These are phyloP conservation scores for Capronia americana DNA, from an alignment of 2,329 filamentous ascomycete genomes.

Conservation along the genomic window DNA sequence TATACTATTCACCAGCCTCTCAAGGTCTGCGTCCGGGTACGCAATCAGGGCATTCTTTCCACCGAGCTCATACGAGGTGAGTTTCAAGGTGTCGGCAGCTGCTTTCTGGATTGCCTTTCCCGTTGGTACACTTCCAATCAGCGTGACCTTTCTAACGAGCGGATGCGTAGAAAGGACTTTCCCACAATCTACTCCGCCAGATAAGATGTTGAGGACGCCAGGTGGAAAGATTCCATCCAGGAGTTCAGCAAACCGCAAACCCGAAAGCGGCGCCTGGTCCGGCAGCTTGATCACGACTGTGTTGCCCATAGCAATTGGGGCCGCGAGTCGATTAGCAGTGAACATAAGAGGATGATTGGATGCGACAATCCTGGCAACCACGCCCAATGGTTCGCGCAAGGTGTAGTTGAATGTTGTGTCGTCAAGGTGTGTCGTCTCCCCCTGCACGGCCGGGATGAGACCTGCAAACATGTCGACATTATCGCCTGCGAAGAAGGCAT, in stretches of 20 bases:
- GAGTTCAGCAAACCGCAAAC: conserved; percentile 49
- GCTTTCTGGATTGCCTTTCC: conserved; percentile 49
- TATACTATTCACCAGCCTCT: conserved; percentile 70
- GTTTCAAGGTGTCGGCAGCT: conserved; percentile 57
- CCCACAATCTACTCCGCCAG: conserved; percentile 42
- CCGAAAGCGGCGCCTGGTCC: conserved; percentile 66
- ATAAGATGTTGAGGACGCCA: conserved; percentile 49
- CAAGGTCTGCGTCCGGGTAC: conserved; percentile 69
- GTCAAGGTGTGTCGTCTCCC: conserved; percentile 38
- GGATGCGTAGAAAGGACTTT: conserved; percentile 46
- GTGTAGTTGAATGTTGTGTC: conserved; percentile 75
- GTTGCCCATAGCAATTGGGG: conserved; percentile 65
- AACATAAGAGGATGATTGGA: conserved; percentile 84
- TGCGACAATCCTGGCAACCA: conserved; percentile 81
- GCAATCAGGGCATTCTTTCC: conserved; percentile 70
- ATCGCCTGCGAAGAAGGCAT: conserved; percentile 38
- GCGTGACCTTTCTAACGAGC: conserved; percentile 50
- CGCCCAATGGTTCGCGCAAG: conserved; percentile 74
- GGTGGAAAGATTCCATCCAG: conserved; percentile 48
- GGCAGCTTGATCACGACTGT: conserved; percentile 65
- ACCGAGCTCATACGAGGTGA: conserved; percentile 67
- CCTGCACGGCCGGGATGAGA: conserved; percentile 40
- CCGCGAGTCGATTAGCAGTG: conserved; percentile 78
- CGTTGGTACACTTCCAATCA: conserved; percentile 47
- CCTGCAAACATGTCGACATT: conserved; percentile 41